A percentile compares a stretch with the other conserved stretches of the same genome.
These are phyloP conservation scores for Rubroboletus satanas DNA, from an alignment of 768 basidiomycete genomes.

Conservation along the genomic window DNA sequence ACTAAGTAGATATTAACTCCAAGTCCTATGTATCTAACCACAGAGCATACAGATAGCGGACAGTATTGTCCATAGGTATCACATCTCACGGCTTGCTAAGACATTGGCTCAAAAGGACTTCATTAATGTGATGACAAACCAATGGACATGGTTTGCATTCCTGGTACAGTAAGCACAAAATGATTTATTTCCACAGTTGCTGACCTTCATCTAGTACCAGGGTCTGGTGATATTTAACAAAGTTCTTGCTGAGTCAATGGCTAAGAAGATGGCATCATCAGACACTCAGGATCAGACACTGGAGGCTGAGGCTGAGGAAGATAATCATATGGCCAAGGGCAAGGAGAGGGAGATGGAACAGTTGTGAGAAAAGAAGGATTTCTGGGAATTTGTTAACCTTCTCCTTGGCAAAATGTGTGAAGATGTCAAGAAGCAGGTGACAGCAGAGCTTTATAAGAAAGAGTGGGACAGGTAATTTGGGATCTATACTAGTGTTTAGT, in stretches of 20 bases:
- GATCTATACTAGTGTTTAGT: too few species aligned
- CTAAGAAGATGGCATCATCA: background rate
- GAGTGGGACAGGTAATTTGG: background rate
- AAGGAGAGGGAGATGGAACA: background rate
- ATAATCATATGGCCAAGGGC: too few species aligned
- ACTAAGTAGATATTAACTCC: background rate
- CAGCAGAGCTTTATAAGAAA: background rate
- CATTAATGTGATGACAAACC: background rate
- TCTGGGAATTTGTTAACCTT: background rate
- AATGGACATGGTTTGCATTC: background rate
- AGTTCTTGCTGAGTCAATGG: background rate
- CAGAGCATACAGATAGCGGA: background rate
- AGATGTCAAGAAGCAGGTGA: background rate
- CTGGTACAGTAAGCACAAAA: background rate
- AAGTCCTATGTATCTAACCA: background rate
- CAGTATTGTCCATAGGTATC: background rate
- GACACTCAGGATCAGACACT: background rate
- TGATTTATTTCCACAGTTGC: accelerated
- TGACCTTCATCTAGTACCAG: background rate
- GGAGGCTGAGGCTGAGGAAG: background rate
- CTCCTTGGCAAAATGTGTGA: background rate
- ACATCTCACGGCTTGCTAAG: background rate
- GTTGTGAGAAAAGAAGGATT: background rate
- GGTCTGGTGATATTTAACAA: background rate
- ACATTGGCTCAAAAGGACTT: background rate